These are phyloP conservation scores for Ascosphaera pollenicola DNA, from an alignment of 2,329 filamentous ascomycete genomes.

Conservation along the genomic window DNA sequence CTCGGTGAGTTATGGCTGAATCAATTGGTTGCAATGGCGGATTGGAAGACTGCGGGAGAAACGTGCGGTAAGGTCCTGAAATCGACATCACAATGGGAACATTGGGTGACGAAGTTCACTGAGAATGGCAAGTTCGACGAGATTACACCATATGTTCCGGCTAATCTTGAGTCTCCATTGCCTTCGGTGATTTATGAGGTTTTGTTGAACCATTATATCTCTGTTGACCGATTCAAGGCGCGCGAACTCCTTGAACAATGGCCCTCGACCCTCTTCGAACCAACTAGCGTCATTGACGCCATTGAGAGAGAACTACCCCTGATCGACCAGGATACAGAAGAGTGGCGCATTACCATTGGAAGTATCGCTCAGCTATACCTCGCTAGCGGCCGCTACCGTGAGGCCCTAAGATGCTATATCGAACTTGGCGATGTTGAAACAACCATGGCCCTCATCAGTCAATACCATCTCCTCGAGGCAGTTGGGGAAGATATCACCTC, in stretches of 20 bases:
- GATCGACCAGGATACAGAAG: conserved; percentile 53
- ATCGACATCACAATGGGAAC: conserved; percentile 68
- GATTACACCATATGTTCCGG: conserved; percentile 66
- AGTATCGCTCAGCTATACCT: conserved; percentile 68
- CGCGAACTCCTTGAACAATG: conserved; percentile 61
- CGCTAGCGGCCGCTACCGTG: conserved; percentile 55
- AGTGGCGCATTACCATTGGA: conserved; percentile 81
- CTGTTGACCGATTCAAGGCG: conserved; percentile 51
- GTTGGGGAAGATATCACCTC: conserved; percentile 76
- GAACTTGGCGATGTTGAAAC: conserved; percentile 77
- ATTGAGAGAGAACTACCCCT: conserved; percentile 67
- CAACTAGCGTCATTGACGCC: conserved; percentile 50
- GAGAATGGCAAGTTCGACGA: conserved; percentile 72
- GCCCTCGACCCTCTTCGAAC: conserved; percentile 67
- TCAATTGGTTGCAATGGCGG: conserved; percentile 49
- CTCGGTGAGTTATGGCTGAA: conserved; percentile 90
- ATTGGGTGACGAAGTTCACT: conserved; percentile 87
- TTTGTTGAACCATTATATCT: conserved; percentile 71
- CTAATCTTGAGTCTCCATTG: conserved; percentile 55
- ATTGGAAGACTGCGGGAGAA: conserved; percentile 60
- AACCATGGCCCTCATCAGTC: conserved; percentile 64
- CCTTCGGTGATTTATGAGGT: conserved; percentile 71
- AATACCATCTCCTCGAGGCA: conserved; percentile 75
- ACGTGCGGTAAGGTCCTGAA: conserved; percentile 66
- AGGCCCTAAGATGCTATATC: conserved; percentile 78